phyloP scores from a whole-genome alignment of 495 filamentous ascomycete genomes.

The Neurospora discreta region DNA sequence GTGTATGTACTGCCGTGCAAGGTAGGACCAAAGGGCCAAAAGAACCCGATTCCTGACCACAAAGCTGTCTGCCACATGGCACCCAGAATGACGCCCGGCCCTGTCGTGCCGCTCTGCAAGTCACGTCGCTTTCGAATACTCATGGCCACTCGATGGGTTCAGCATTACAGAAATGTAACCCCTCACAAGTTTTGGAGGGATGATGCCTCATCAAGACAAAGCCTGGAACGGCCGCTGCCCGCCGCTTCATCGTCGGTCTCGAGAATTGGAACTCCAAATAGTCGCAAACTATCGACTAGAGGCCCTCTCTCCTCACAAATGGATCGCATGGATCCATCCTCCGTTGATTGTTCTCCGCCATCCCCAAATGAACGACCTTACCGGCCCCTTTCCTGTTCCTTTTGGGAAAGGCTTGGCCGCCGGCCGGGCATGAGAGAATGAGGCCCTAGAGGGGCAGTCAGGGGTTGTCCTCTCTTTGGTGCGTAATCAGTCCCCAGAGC shows the following conservation, averaged over 20 bases:
- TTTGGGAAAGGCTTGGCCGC: background rate
- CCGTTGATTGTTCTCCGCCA: background rate
- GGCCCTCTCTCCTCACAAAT: background rate
- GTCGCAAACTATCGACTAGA: background rate
- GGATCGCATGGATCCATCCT: background rate
- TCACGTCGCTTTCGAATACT: background rate
- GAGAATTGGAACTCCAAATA: background rate
- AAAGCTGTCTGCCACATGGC: slow-evolving; percentile 5
- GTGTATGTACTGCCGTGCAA: slow-evolving; percentile 5
- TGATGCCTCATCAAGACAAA: background rate
- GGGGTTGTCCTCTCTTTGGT: background rate
- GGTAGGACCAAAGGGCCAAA: slow-evolving; percentile 2
- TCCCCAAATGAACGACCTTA: background rate
- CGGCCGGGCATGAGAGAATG: background rate
- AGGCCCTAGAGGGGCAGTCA: background rate
- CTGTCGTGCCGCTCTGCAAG: background rate
- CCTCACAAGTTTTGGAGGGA: background rate
- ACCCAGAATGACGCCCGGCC: background rate
- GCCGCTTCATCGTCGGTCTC: background rate
- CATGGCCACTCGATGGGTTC: background rate
- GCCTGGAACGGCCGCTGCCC: background rate
- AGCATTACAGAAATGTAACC: background rate
- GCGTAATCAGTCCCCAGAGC: background rate
- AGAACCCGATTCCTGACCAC: slow-evolving; percentile 4
- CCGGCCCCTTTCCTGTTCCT: background rate